A percentile compares a stretch with the other conserved stretches of the same genome.
phyloP scores from a whole-genome alignment of 2,329 filamentous ascomycete genomes.

The Ophioceras dolichostomum region DNA sequence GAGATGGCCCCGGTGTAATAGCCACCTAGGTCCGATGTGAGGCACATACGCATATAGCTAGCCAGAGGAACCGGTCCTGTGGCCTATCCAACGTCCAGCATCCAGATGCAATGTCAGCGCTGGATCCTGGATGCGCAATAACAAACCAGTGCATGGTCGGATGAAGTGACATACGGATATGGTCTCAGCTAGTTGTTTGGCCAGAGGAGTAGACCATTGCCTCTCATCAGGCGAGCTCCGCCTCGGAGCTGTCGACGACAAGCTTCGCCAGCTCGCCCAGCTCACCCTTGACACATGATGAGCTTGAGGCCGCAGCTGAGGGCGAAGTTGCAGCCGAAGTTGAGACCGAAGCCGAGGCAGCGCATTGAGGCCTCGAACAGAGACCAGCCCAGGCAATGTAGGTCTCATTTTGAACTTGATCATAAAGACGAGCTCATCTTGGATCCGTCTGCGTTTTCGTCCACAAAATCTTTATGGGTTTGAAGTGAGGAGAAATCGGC shows the following conservation, averaged over 20 bases:
- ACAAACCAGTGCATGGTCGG: not conserved
- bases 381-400: too few species aligned
- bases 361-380: not conserved
- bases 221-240: conserved; percentile 25
- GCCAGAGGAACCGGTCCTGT: conserved; percentile 89
- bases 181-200: conserved; percentile 74
- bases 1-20: conserved; percentile 80
- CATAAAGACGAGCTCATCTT: too few species aligned
- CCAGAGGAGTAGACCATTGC: conserved; percentile 85
- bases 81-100: conserved; percentile 21
- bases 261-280: too few species aligned
- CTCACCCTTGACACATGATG: too few species aligned
- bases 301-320: not conserved
- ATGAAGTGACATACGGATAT: conserved; percentile 52
- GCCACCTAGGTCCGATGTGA: conserved; percentile 79
- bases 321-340: conserved; percentile 4
- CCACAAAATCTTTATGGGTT: too few species aligned
- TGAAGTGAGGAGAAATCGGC: too few species aligned
- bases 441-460: too few species aligned
- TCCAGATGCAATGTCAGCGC: not conserved
- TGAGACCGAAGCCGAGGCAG: not conserved
- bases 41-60: conserved; percentile 96
- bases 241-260: conserved; percentile 15
- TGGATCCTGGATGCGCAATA: not conserved
- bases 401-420: too few species aligned